Base-by-base conservation (phyloP, 179 eudicot species). In the Sideroxylon spinosum region DNA sequence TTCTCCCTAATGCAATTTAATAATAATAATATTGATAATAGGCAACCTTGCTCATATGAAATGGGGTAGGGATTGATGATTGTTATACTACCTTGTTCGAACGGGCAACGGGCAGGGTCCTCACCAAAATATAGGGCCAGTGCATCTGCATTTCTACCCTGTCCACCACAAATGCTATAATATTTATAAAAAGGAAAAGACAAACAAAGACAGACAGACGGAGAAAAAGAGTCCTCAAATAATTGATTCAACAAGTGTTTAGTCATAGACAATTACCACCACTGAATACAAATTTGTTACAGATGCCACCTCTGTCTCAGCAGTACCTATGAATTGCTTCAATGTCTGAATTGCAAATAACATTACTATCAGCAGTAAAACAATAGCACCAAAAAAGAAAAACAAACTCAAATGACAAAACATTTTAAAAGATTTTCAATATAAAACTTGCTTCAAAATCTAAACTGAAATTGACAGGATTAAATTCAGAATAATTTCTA, bases 131-230 rank as follows among this genome's bases (percentile, higher is more conserved):
- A 93, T 14, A 85, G 57, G 56, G 93, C 95, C 65, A 93, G 86
- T 46, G 93, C 92, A 88, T 93, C 98, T 53, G 98, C 98, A 80
- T 89, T 93, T 82, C 87, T 87, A 81, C 98, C 98, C 98, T 93
- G 92, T 78, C 79, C 73, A 84, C 69, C 79, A 85, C 78, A 79
- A 60, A 69, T 75, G 66, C 53, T 17, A 62, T 29, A 65, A 65
- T n/a, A 60, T 19, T 16, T 57, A 52, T 9, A 3, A 52, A 14
- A 14, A 1, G 0, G 56, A 52, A 14, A 14, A 14, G 10, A 14
- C 14, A 52, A 14, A 52, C 14, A 52, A 14, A 52, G 2, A 77
- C 6, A 75, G 70, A 46, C 80, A 71, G 66, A 61, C 50, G 17
- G 32, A 64, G 67, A 62, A 20, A 55, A 75, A 37, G 60, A 26